phyloP scores from a whole-genome alignment of 2,329 filamentous ascomycete species.

The Botrytis squamosa region DNA sequence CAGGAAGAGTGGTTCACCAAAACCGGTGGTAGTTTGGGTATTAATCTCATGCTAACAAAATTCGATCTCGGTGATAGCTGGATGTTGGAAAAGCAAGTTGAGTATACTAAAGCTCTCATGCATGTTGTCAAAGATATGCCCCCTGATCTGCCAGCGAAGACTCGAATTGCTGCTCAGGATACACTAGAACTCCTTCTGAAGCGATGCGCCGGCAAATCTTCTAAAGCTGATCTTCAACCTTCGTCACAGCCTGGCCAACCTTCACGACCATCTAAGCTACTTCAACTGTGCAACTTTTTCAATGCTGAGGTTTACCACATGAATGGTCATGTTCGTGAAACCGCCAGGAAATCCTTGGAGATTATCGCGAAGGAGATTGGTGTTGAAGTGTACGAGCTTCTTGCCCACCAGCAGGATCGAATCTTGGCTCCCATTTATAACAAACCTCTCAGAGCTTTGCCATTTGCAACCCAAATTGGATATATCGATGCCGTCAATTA shows the following conservation, averaged over 20 bases:
- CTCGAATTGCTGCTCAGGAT: constrained; percentile 75
- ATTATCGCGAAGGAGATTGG: constrained; percentile 76
- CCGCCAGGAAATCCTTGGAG: constrained; percentile 76
- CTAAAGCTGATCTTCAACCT: constrained; percentile 71
- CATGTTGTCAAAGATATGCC: constrained; percentile 99
- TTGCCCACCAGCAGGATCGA: constrained; percentile 86
- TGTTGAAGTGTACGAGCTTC: constrained; percentile 80
- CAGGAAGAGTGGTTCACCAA: constrained; percentile 99
- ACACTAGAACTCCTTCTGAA: constrained; percentile 78
- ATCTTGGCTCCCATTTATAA: constrained; percentile 90
- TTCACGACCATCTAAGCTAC: constrained; percentile 63
- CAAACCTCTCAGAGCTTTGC: constrained; percentile 88
- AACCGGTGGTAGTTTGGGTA: constrained; percentile 85
- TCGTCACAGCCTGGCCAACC: constrained; percentile 53
- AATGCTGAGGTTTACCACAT: constrained; percentile 90
- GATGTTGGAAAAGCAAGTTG: constrained; percentile 77
- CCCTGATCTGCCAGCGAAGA: constrained; percentile 86
- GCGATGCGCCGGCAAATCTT: constrained; percentile 74
- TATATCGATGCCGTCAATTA: constrained; percentile 98
- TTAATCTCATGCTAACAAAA: constrained; percentile 81
- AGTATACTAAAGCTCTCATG: constrained; percentile 87
- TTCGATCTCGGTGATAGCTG: constrained; percentile 81
- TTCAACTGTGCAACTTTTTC: constrained; percentile 78
- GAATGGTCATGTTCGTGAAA: constrained; percentile 91
- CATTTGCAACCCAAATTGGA: constrained; percentile 93